A percentile compares a stretch with the other conserved stretches of the same genome.
Conservation (phyloP, 2,329 filamentous ascomycete genomes). For the Talaromyces islandicus region DNA sequence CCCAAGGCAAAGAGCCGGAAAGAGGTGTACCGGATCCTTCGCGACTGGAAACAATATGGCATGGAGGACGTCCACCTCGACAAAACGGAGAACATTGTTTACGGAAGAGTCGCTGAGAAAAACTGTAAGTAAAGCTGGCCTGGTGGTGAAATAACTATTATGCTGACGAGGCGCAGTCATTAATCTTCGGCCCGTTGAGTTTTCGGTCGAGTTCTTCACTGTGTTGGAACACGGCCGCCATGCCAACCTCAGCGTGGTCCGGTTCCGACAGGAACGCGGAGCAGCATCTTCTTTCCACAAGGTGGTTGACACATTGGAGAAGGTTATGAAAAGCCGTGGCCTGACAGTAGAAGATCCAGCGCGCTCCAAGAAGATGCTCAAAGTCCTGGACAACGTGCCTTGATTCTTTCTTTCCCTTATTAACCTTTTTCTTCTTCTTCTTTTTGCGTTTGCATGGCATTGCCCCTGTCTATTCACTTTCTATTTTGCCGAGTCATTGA, state of each 20-base stretch:
- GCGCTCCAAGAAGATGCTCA: conserved; percentile 63
- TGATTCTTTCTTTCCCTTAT: not conserved
- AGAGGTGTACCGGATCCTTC: conserved; percentile 68
- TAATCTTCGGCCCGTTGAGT: conserved; percentile 77
- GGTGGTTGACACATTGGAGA: conserved; percentile 70
- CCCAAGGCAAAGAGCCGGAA: conserved; percentile 68
- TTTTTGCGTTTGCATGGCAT: not conserved
- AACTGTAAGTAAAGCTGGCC: conserved; percentile 60
- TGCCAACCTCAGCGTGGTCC: conserved; percentile 69
- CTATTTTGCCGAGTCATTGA: not conserved
- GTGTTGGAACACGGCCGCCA: conserved; percentile 79
- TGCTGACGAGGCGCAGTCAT: conserved; percentile 51
- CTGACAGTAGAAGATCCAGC: conserved; percentile 63
- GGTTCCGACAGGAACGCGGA: conserved; percentile 86
- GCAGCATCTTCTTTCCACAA: conserved; percentile 83
- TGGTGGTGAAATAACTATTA: not conserved
- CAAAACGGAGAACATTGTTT: conserved; percentile 71
- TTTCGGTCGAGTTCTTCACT: conserved; percentile 81
- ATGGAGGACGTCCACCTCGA: conserved; percentile 73
- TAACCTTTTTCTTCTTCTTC: not conserved
- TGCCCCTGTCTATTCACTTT: not conserved
- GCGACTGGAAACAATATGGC: conserved; percentile 77
- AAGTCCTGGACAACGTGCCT: conserved; percentile 23
- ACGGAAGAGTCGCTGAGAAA: conserved; percentile 65
- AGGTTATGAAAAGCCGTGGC: conserved; percentile 58